These are phyloP conservation scores for Amphibolis antarctica DNA, from an alignment of 106 monocot genomes.

Conservation along the genomic window DNA sequence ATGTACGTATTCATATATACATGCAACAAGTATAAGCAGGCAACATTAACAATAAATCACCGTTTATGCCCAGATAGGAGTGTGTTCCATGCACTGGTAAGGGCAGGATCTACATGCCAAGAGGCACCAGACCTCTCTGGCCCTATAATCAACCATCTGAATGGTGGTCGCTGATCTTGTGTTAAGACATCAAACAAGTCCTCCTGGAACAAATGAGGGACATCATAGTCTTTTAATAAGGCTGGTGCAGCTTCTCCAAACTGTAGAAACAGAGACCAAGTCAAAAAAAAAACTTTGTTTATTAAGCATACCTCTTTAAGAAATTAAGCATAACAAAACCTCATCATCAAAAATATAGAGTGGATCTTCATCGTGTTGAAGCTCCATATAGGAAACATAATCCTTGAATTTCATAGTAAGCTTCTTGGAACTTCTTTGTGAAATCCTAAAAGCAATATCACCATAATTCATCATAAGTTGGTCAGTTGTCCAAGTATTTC, in stretches of 20 bases:
- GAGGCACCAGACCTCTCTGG: constrained; percentile 97
- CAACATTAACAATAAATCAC: constrained; percentile 15
- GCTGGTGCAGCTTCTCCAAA: constrained; percentile 90
- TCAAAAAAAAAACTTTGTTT: not conserved
- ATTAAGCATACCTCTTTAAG: not conserved
- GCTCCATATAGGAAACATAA: constrained; percentile 83
- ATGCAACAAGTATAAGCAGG: too few relatives aligned
- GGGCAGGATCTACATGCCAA: constrained; percentile 97
- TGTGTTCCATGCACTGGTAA: constrained; percentile 99
- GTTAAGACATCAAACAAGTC: constrained; percentile 83
- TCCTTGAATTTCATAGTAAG: constrained; percentile 77
- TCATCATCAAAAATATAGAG: constrained; percentile 98
- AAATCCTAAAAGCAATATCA: constrained; percentile 74
- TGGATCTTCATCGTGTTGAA: constrained; percentile 95
- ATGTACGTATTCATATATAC: too few relatives aligned
- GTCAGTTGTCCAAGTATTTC: constrained; percentile 63
- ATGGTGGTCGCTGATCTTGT: constrained; percentile 73
- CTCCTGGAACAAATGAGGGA: constrained; percentile 82
- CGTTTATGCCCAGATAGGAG: constrained; percentile 78
- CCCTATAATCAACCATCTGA: constrained; percentile 96
- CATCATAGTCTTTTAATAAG: constrained; percentile 68
- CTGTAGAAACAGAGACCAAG: constrained; percentile 26
- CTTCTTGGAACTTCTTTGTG: constrained; percentile 77
- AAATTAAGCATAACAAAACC: constrained; percentile 12
- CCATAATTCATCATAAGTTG: constrained; percentile 52